These are phyloP conservation scores for Eucalyptus cladocalyx DNA, from an alignment of 345 rosid species.

Conservation along the genomic window DNA sequence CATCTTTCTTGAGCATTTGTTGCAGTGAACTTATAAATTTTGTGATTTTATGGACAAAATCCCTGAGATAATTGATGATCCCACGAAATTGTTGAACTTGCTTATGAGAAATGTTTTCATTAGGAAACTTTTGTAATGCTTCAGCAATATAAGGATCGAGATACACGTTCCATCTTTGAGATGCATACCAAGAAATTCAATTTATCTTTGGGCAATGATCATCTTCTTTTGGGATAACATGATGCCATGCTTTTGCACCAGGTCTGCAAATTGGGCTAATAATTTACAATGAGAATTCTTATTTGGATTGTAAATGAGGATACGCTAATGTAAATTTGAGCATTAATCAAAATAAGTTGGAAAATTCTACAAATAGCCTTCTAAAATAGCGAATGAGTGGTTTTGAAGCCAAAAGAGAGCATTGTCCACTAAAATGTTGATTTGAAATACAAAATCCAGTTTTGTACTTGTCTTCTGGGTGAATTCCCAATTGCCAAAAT, in stretches of 20 bases:
- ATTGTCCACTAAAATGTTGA: no score
- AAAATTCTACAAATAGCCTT: no score
- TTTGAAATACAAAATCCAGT: no score
- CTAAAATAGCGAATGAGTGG: fast-evolving
- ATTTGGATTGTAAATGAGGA: no score
- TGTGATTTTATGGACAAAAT: not conserved
- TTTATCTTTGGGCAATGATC: not conserved
- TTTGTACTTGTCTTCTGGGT: no score
- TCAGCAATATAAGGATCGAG: not conserved
- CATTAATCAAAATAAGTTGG: no score
- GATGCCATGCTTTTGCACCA: not conserved
- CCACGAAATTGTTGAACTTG: not conserved
- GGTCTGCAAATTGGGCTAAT: not conserved
- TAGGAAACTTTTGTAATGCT: not conserved
- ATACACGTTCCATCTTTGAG: not conserved
- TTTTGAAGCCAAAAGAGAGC: no score
- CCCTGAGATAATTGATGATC: not conserved
- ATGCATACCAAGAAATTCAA: not conserved
- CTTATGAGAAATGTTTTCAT: not conserved
- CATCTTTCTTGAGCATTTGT: not conserved
- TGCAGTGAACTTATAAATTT: not conserved
- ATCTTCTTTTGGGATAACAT: not conserved
- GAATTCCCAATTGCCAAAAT: no score
- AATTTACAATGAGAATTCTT: no score
- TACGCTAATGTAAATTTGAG: no score